Conservation (phyloP, 192 early-diverging fungal species). For the Backusella parvicylindrica region DNA sequence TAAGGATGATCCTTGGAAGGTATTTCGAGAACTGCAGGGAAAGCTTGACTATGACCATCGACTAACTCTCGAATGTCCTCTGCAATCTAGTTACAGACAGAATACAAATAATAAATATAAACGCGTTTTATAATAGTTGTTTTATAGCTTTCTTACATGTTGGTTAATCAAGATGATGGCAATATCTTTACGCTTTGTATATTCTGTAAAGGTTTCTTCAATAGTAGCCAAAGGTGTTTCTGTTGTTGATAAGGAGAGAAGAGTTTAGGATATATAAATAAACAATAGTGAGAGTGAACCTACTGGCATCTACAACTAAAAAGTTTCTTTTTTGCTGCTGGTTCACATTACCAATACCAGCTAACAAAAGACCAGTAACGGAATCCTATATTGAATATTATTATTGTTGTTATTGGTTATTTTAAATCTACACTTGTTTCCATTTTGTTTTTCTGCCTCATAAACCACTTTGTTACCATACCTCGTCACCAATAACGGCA, state of each 20-base stretch:
- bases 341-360: slow-evolving; percentile 95
- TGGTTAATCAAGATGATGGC: slow-evolving; percentile 98
- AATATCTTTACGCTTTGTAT: slow-evolving; percentile 92
- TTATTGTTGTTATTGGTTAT: too few species aligned
- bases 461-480: slow-evolving; percentile 5
- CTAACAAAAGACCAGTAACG: slow-evolving; percentile 95
- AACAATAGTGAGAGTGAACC: slow-evolving; percentile 20
- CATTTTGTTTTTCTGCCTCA: neutral
- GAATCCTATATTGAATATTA: slow-evolving; percentile 51
- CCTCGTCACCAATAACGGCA: slow-evolving; percentile 68
- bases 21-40: slow-evolving; percentile 97
- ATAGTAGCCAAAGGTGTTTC: slow-evolving; percentile 71
- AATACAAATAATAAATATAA: neutral
- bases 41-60: slow-evolving; percentile 88
- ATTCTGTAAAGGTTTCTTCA: slow-evolving; percentile 82
- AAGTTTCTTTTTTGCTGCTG: slow-evolving; percentile 93
- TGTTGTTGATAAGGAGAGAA: slow-evolving; percentile 13
- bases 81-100: slow-evolving; percentile 79
- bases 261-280: neutral
- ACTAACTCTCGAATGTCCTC: slow-evolving; percentile 87
- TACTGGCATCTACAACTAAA: slow-evolving; percentile 92
- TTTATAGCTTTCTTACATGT: slow-evolving; percentile 54
- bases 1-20: slow-evolving; percentile 99
- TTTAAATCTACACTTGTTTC: neutral
- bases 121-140: neutral